Evolutionary conservation across 78 protist species (phyloP).

Genomic region (Dictyostelium discoideum): DNA sequence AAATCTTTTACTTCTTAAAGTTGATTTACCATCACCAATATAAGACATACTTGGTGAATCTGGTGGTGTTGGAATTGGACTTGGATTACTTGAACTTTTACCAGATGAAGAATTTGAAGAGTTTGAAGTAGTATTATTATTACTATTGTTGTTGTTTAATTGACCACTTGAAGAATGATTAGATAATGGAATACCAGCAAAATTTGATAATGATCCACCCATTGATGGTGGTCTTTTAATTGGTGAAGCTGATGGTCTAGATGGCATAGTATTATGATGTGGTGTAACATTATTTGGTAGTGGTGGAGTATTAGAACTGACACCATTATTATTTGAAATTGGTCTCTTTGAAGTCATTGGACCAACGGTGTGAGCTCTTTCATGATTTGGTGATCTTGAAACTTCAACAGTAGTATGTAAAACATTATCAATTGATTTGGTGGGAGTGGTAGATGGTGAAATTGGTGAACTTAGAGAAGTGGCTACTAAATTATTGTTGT

Average conservation of each 20-base stretch:
- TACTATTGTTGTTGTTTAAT: background rate
- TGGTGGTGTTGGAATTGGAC: conserved; percentile 44
- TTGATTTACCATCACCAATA: conserved; percentile 36
- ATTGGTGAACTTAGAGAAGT: background rate
- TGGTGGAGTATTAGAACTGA: background rate
- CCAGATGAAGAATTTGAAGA: background rate
- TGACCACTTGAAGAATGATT: background rate
- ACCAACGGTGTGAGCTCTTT: conserved; percentile 2
- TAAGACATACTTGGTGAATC: conserved; percentile 12
- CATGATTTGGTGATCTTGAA: background rate
- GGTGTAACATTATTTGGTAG: background rate
- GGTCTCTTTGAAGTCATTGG: background rate
- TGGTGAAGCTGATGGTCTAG: background rate
- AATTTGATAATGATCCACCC: background rate
- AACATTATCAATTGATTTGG: background rate
- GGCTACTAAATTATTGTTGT: too few species aligned
- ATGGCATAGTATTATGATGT: background rate
- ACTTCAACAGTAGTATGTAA: background rate
- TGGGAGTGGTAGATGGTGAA: background rate
- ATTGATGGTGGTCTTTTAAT: background rate
- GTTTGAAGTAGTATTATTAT: background rate
- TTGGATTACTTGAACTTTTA: background rate
- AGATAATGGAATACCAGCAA: background rate
- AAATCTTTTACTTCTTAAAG: conserved; percentile 47
- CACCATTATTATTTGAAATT: background rate